These are phyloP conservation scores for Bathelium albidoporum DNA, from an alignment of 495 filamentous ascomycete species.

Conservation along the genomic window DNA sequence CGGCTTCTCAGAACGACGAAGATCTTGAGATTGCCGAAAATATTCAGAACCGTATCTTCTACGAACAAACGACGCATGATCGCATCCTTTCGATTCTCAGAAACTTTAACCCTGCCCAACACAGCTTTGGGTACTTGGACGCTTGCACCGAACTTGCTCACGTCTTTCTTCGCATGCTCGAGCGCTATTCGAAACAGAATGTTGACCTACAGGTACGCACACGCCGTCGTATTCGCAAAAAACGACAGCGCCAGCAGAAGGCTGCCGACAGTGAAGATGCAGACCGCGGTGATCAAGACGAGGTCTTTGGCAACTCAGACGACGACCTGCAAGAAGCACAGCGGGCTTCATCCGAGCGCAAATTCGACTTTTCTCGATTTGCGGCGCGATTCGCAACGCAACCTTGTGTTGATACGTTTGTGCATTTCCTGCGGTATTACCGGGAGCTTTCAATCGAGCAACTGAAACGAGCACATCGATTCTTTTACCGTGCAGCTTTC, in stretches of 20 bases:
- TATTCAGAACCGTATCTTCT: conserved; percentile 91
- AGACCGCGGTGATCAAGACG: conserved; percentile 67
- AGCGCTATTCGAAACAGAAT: conserved; percentile 90
- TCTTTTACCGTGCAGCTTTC: conserved; percentile 90
- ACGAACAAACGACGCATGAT: conserved; percentile 92
- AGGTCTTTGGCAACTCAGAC: conserved; percentile 25
- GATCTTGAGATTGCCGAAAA: conserved; percentile 98
- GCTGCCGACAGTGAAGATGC: conserved; percentile 24
- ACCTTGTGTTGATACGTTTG: conserved; percentile 78
- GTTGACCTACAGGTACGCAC: conserved; percentile 85
- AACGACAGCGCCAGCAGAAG: conserved; percentile 39
- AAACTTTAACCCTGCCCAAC: conserved; percentile 67
- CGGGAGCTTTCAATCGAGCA: conserved; percentile 69
- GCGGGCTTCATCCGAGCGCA: conserved; percentile 63
- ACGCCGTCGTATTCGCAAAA: conserved; percentile 53
- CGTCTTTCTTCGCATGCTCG: conserved; percentile 84
- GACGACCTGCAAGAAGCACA: conserved; percentile 40
- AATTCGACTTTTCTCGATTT: conserved; percentile 89
- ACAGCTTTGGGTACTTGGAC: conserved; percentile 73
- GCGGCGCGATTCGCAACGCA: conserved; percentile 70
- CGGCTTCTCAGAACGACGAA: conserved; percentile 70
- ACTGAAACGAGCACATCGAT: conserved; percentile 87
- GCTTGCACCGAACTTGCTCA: conserved; percentile 84
- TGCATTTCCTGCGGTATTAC: conserved; percentile 70
- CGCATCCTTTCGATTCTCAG: conserved; percentile 66